These are phyloP conservation scores for Phytopythium sindhum DNA, from an alignment of 352 stramenopile genomes.

Conservation along the genomic window DNA sequence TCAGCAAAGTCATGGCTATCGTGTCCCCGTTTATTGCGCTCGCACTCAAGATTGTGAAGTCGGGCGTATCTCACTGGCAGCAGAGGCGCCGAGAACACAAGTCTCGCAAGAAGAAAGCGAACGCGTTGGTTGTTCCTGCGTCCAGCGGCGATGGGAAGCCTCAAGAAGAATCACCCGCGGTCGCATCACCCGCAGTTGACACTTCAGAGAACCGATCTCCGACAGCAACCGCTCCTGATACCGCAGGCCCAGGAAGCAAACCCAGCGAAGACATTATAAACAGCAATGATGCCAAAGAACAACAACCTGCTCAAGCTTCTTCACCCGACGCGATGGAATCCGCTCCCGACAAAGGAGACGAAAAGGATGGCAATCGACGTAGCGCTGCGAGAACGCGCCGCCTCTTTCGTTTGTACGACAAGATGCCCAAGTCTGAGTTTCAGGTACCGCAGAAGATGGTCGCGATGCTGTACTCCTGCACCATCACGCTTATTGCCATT, in stretches of 20 bases:
- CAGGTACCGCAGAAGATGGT: constrained; percentile 83
- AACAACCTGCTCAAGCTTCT: neutral
- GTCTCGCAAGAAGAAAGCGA: constrained; percentile 10
- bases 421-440: constrained; percentile 54
- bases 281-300: neutral
- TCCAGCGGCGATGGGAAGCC: neutral
- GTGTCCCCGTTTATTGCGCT: constrained; percentile 22
- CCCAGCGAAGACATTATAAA: neutral
- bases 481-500: constrained; percentile 66
- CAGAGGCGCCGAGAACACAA: constrained; percentile 10
- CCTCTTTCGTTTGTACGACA: neutral
- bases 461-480: constrained; percentile 73
- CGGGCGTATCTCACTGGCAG: constrained; percentile 8
- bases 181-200: neutral
- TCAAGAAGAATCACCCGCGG: neutral
- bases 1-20: constrained; percentile 57
- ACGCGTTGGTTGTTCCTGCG: constrained; percentile 20
- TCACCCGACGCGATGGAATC: neutral
- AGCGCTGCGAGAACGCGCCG: neutral
- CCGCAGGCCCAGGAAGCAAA: neutral
- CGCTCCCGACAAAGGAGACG: neutral
- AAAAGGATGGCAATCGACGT: neutral
- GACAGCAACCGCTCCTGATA: neutral
- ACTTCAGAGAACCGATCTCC: neutral
- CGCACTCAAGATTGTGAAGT: constrained; percentile 16